Evolutionary conservation across 75 land plant species (phyloP), one percentile per base, ranked within the genome.

Genomic region (Sequoia sempervirens): DNA sequence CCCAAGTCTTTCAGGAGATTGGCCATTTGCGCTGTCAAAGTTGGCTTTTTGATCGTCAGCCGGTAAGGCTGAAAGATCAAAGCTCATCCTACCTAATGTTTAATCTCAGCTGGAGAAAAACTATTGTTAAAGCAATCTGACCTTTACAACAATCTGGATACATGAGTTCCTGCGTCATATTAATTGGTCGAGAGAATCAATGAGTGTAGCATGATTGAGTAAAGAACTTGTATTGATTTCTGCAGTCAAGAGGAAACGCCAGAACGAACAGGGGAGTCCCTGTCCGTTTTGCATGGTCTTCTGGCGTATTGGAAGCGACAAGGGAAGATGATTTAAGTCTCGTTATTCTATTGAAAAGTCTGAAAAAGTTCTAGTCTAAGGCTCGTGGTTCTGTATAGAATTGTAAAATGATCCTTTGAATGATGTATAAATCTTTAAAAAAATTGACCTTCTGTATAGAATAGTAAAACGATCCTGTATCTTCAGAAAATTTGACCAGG

Each of bases 231-330:
- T 0, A 64, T 23, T 23, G 9, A 64, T 64, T 64, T 64, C 68
- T 50, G 53, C 68, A 64, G n/a, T 47, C 0, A 47, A 47, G 10
- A 47, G 50, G 10, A 10, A 47, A 47, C 50, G 5, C 68, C 23
- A 20, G 4, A 56, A 56, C 61, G 61, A 56, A 56, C 61, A 56
- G 61, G 23, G 61, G 20, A 26, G 11, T 47, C 50, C 50, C 50
- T 45, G 41, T 40, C 6, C 46, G 0, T 50, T 50, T 30, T 68
- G 72, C 11, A 9, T 68, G 28, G 72, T 68, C 13, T 68, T 30
- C 2, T 68, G 72, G 32, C 4, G 72, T 68, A 68, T 68, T n/a
- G 11, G n/a, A n/a, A 87, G 86, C 86, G 38, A 50, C 37, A 8
- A 84, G 85, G 46, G 56, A 26, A 56, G 61, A 20, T 18, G 0